Conservation (phyloP, 1,139 yeast genomes). For the Candida buenavistaensis region DNA sequence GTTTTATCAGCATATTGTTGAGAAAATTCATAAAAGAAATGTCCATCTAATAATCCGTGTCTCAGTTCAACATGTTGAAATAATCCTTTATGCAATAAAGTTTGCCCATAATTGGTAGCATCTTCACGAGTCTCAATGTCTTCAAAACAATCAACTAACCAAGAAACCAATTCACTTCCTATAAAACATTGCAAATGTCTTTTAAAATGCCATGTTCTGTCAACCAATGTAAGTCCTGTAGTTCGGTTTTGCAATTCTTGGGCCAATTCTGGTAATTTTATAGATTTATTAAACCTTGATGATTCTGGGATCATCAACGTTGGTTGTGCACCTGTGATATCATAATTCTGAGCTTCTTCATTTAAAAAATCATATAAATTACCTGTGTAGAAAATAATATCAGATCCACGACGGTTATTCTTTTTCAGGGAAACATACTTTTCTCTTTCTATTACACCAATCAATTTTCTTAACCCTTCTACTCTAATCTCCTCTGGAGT, state of each 20-base stretch:
- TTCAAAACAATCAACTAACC: conserved; percentile 76
- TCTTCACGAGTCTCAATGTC: conserved; percentile 82
- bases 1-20: conserved; percentile 52
- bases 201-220: conserved; percentile 90
- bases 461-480: conserved; percentile 80
- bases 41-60: conserved; percentile 88
- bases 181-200: conserved; percentile 75
- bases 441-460: conserved; percentile 64
- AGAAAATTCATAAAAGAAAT: conserved; percentile 78
- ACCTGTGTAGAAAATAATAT: conserved; percentile 86
- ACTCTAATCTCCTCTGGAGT: conserved; percentile 81
- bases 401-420: conserved; percentile 60
- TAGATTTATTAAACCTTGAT: conserved; percentile 35
- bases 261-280: conserved; percentile 50
- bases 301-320: conserved; percentile 36
- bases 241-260: conserved; percentile 60
- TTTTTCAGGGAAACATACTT: conserved; percentile 42
- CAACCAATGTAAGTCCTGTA: conserved; percentile 65
- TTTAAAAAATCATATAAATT: conserved; percentile 66
- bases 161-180: conserved; percentile 82
- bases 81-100: conserved; percentile 67
- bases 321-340: conserved; percentile 37
- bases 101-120: conserved; percentile 78
- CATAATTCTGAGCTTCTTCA: conserved; percentile 33
- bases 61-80: conserved; percentile 80